phyloP scores from a whole-genome alignment of 139 green algal species.

The Limnomonas spitsbergensis region DNA sequence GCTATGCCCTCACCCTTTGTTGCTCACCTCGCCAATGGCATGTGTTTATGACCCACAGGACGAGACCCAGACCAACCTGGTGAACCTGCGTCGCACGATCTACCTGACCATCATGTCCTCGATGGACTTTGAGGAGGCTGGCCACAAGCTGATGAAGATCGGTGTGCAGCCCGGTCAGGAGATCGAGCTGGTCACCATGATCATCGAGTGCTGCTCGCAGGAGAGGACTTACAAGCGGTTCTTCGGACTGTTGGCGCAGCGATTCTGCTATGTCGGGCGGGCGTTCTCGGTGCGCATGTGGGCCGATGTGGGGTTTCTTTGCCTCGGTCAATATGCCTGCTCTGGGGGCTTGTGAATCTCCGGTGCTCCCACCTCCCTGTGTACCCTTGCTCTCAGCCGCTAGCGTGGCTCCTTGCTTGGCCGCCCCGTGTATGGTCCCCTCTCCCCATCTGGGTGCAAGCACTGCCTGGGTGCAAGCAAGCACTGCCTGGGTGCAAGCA shows the following conservation, averaged over 20 bases:
- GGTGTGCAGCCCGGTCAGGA: constrained; percentile 64
- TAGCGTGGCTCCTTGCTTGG: too few species aligned
- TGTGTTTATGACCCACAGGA: constrained; percentile 25
- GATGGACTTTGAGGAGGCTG: constrained; percentile 98
- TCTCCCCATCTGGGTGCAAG: too few species aligned
- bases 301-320: too few species aligned
- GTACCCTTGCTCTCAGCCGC: too few species aligned
- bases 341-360: too few species aligned
- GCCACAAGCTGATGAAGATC: constrained; percentile 99
- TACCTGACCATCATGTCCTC: constrained; percentile 98
- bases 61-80: constrained; percentile 83
- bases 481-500: too few species aligned
- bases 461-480: too few species aligned
- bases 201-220: constrained; percentile 91
- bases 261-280: constrained; percentile 59
- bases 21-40: not conserved
- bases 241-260: constrained; percentile 90
- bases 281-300: not conserved
- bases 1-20: too few species aligned
- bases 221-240: constrained; percentile 89
- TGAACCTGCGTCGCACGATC: constrained; percentile 97
- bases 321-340: too few species aligned
- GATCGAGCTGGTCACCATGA: constrained; percentile 70
- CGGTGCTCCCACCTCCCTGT: too few species aligned
- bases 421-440: too few species aligned